phyloP scores from a whole-genome alignment of 495 filamentous ascomycete species.

The Penicillium paradoxum region DNA sequence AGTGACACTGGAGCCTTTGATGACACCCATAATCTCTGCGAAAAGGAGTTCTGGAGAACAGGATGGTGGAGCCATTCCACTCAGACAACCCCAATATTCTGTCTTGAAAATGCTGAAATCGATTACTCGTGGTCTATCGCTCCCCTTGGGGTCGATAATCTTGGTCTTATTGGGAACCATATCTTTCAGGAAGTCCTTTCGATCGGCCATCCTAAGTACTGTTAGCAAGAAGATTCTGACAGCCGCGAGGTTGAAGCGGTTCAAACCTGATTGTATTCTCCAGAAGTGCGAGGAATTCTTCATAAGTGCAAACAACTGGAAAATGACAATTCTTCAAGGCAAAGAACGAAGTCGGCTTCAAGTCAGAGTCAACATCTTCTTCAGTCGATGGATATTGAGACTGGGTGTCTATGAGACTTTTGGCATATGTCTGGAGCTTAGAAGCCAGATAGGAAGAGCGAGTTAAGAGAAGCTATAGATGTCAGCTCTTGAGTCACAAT shows the following conservation, averaged over 20 bases:
- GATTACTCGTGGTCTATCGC: constrained; percentile 12
- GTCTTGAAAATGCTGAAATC: constrained; percentile 34
- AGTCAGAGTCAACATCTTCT: not conserved
- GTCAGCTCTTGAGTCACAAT: not conserved
- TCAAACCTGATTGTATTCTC: constrained; percentile 23
- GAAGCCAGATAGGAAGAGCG: constrained; percentile 29
- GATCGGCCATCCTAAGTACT: constrained; percentile 5
- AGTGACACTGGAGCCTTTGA: constrained; percentile 32
- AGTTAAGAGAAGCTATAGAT: constrained; percentile 36
- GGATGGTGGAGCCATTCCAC: constrained; percentile 12
- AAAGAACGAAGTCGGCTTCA: constrained; percentile 15
- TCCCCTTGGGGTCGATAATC: not conserved
- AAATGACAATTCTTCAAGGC: constrained; percentile 27
- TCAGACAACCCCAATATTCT: constrained; percentile 37
- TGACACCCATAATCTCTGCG: constrained; percentile 42
- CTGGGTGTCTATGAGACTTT: constrained; percentile 25
- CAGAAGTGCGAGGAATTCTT: constrained; percentile 29
- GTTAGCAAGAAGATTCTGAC: not conserved
- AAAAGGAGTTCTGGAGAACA: constrained; percentile 33
- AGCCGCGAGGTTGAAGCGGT: not conserved
- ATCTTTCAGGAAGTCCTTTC: constrained; percentile 10
- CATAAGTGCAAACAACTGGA: constrained; percentile 41
- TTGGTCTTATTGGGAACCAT: not conserved
- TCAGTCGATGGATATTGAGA: not conserved
- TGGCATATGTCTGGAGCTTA: constrained; percentile 30